Evolutionary conservation across 495 filamentous ascomycete genomes (phyloP), one percentile per base, ranked within the genome.

Genomic region (Hypoxylon fuscum): DNA sequence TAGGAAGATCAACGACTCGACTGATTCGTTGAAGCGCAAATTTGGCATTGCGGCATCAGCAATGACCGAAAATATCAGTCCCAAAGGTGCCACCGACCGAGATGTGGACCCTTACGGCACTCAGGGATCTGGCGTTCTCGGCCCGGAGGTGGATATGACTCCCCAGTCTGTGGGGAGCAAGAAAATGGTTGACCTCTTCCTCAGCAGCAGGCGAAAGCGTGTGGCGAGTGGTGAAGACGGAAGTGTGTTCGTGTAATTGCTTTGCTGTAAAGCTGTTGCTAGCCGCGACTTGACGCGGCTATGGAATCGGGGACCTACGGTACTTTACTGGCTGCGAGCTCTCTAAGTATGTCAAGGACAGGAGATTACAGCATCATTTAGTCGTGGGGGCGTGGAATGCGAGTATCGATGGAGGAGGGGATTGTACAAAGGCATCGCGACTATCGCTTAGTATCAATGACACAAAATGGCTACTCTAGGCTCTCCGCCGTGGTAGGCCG

Each of bases 161-260:
- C 64, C 72, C n/a, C 64, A 76, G 38, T 65, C 72, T 0, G 72
- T 83, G 12, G 82, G 81, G 21, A 83, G 80, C 65, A 81, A 83
- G 63, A 76, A 70, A 52, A 86, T 88, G 81, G 84, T 87, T 18
- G 83, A 88, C 48, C 56, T 81, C 55, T 87, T 87, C 63, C 68
- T 88, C 65, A 80, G 78, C 41, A 85, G 79, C 55, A 76, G 83
- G 22, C 78, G 83, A 1, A 79, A 58, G 42, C 78, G 77, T 31
- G 78, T 77, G 53, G 76, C 67, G 15, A 70, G 63, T 32, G 43
- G 53, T 15, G 66, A 67, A 18, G 69, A 69, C 35, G 59, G 60
- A 14, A 51, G 44, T 15, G 66, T 68, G 3, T 67, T 72, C 14
- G 38, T 66, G 7, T 72, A 46, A 51, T 18, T 40, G 6, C 1